Conservation (phyloP, 2,329 filamentous ascomycete species). For the Fusarium guadeloupense region DNA sequence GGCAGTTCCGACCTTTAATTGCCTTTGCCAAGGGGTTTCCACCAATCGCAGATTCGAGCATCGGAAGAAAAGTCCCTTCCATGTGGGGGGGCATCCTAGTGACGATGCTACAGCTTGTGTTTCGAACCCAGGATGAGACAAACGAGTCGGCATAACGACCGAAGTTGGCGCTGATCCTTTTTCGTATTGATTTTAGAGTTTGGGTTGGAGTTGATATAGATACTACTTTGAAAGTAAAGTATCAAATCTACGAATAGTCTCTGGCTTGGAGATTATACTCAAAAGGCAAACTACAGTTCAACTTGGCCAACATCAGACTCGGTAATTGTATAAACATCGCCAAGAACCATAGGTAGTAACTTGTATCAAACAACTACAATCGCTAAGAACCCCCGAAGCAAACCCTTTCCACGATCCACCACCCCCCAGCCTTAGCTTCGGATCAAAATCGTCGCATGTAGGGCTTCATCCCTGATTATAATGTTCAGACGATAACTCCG, state of each 20-base stretch:
- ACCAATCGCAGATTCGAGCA: not conserved
- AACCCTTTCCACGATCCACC: slow-evolving; percentile 18
- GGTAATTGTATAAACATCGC: slow-evolving; percentile 1
- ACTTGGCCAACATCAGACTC: not conserved
- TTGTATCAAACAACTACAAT: slow-evolving; percentile 22
- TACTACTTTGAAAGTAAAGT: too few relatives aligned
- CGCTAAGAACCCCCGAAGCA: slow-evolving; percentile 10
- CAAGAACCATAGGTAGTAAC: not conserved
- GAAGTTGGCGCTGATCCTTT: slow-evolving; percentile 7
- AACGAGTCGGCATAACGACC: slow-evolving; percentile 13
- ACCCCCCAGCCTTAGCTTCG: not conserved
- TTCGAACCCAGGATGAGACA: slow-evolving; percentile 25
- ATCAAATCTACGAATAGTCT: not conserved
- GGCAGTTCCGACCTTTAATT: not conserved
- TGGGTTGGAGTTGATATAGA: too few relatives aligned
- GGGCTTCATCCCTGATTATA: not conserved
- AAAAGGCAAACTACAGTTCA: not conserved
- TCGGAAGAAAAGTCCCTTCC: not conserved
- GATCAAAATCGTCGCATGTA: slow-evolving; percentile 15
- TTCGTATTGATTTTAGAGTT: not conserved
- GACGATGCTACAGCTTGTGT: slow-evolving; percentile 32
- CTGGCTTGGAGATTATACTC: not conserved
- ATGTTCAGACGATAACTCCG: slow-evolving; percentile 3
- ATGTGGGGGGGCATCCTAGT: slow-evolving; percentile 13
- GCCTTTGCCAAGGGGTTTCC: not conserved